phyloP scores from a whole-genome alignment of 2,329 filamentous ascomycete genomes.

The Scleromitrula shiraiana region DNA sequence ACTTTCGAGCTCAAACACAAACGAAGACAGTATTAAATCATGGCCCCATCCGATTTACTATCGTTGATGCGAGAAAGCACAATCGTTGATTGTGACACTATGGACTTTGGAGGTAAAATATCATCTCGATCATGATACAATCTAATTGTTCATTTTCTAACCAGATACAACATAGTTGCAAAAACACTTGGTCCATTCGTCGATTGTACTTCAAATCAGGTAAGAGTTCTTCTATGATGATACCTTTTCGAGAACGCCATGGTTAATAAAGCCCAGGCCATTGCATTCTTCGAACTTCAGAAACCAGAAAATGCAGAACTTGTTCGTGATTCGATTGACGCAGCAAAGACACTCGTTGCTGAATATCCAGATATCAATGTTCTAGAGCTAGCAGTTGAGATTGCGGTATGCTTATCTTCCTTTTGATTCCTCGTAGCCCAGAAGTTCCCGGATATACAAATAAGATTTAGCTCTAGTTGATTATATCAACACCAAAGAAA shows the following conservation, averaged over 20 bases:
- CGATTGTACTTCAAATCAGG: slow-evolving; percentile 49
- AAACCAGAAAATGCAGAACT: slow-evolving; percentile 33
- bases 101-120: slow-evolving; percentile 38
- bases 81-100: slow-evolving; percentile 44
- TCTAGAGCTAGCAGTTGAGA: slow-evolving; percentile 46
- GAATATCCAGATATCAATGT: slow-evolving; percentile 30
- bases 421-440: too few species aligned
- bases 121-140: neutral
- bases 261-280: slow-evolving; percentile 35
- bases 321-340: slow-evolving; percentile 32
- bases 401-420: slow-evolving; percentile 36
- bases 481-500: too few species aligned
- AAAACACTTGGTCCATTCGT: slow-evolving; percentile 39
- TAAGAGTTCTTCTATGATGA: slow-evolving; percentile 16
- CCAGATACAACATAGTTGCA: slow-evolving; percentile 33
- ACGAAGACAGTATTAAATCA: neutral
- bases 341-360: slow-evolving; percentile 28
- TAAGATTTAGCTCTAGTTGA: too few species aligned
- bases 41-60: slow-evolving; percentile 29
- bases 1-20: too few species aligned
- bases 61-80: slow-evolving; percentile 37
- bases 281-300: slow-evolving; percentile 40
- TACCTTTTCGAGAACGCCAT: too few species aligned
- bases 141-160: neutral
- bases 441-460: too few species aligned